phyloP scores from a whole-genome alignment of 163 green algal species.

The Volvox carteri region DNA sequence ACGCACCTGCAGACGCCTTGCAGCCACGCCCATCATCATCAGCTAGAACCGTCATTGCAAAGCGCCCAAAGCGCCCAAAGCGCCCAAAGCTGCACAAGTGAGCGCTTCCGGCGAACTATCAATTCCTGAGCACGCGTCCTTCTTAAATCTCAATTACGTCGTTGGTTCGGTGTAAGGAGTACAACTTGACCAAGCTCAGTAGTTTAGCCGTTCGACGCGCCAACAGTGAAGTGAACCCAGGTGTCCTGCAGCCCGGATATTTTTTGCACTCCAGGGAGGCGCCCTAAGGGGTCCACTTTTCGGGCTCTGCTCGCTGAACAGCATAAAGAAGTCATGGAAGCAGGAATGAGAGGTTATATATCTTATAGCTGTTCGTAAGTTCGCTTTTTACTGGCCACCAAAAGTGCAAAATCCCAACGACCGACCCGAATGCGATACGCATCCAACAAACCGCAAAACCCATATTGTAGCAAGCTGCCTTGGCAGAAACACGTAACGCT shows the following conservation, averaged over 20 bases:
- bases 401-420: constrained; percentile 28
- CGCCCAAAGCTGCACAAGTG: not conserved
- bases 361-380: no score
- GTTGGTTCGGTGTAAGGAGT: not conserved
- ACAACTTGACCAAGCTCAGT: no score
- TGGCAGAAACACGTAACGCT: no score
- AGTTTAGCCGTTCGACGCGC: no score
- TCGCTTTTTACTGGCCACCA: no score
- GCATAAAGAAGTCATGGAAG: no score
- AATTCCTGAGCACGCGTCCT: not conserved
- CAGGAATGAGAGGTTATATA: not conserved
- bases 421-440: not conserved
- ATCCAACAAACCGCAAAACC: no score
- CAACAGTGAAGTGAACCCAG: not conserved
- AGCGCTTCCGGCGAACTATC: not conserved
- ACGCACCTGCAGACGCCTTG: constrained; percentile 26
- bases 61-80: not conserved
- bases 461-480: no score
- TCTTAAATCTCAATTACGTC: not conserved
- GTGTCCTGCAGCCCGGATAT: constrained; percentile 2
- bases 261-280: constrained; percentile 6
- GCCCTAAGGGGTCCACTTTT: not conserved
- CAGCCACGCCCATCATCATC: constrained; percentile 8
- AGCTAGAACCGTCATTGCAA: not conserved
- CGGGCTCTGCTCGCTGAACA: no score